Evolutionary conservation across 345 rosid genomes (phyloP), one percentile per base, ranked within the genome.

Genomic region (Dimocarpus longan): DNA sequence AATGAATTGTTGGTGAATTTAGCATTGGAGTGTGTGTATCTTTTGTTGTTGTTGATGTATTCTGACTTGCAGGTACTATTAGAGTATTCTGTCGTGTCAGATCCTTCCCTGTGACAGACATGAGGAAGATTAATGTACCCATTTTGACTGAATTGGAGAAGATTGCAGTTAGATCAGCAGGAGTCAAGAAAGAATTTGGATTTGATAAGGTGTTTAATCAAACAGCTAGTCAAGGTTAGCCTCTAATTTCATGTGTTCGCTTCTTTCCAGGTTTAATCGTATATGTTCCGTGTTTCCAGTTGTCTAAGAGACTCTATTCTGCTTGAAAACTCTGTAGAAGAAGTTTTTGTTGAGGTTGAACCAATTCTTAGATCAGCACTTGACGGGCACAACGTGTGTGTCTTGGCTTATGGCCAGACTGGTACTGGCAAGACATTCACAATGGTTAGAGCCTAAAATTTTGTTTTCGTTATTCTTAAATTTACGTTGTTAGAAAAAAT

Each of bases 341-440:
- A 93, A 78, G 84, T 91, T 80, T 95, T 92, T 63, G 78, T 77
- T 75, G 99, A 95, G 83, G 93, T 92, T 32, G 89, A 89, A 83
- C 94, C 98, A 5, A 85, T 93, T 75, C 88, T 93, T 76, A 86
- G 93, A 89, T 95, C 95, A 71, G 99, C 96, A 4, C 93, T 95
- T 46, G 98, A 95, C 75, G 99, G 99, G 46, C 89, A 93, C 86
- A 91, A 91, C 83, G 99, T 87, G 22, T 93, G 96, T 73, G 80
- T 95, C n/a, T 82, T 95, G 77, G 99, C 99, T 15, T 95, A 90
- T 81, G 98, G 98, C 74, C 98, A 93, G 87, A 95, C 98, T 2
- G 94, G 96, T n/a, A 92, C 96, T 8, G 98, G 99, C 70, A 95
- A 95, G 90, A 95, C 97, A 48, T 93, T 86, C 77, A 90, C 99